Percentiles rank a stretch among this genome's conserved stretches.
phyloP scores from a whole-genome alignment of 139 green algal genomes.

The Diplosphaera chodatii region DNA sequence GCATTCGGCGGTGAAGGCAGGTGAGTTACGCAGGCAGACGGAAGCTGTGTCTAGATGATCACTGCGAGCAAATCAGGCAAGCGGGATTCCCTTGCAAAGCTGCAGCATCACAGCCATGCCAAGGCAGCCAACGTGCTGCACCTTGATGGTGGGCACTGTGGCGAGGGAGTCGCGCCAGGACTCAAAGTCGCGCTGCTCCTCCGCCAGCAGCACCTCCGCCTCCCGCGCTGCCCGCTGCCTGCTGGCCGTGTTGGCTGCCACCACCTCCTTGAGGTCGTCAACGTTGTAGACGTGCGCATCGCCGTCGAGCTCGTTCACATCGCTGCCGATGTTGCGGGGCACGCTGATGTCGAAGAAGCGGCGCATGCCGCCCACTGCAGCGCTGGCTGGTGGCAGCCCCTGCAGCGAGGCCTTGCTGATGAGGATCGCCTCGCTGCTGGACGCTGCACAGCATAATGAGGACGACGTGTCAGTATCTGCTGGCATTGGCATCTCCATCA shows the following conservation, averaged over 20 bases:
- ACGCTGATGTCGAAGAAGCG: conserved; percentile 98
- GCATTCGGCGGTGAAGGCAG: too few relatives aligned
- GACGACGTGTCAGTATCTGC: neutral
- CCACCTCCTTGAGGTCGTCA: conserved; percentile 97
- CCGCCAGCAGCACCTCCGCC: conserved; percentile 52
- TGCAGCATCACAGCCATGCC: too few relatives aligned
- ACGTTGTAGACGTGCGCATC: conserved; percentile 94
- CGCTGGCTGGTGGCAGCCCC: conserved; percentile 36
- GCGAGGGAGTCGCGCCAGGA: conserved; percentile 95
- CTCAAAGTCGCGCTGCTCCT: conserved; percentile 86
- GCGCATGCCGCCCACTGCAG: conserved; percentile 74
- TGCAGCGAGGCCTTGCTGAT: conserved; percentile 57
- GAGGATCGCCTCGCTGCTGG: conserved; percentile 76
- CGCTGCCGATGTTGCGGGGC: conserved; percentile 87
- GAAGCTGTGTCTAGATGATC: neutral
- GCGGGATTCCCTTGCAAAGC: too few relatives aligned
- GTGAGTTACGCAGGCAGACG: too few relatives aligned
- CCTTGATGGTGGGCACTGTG: conserved; percentile 99
- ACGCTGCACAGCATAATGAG: neutral
- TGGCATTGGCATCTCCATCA: too few relatives aligned
- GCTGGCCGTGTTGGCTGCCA: conserved; percentile 91
- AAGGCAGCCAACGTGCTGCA: too few relatives aligned
- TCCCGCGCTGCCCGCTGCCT: conserved; percentile 64
- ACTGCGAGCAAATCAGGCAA: too few relatives aligned
- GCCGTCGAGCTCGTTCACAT: conserved; percentile 61